These are phyloP conservation scores for Alternaria incomplexa DNA, from an alignment of 2,329 filamentous ascomycete species.

Conservation along the genomic window DNA sequence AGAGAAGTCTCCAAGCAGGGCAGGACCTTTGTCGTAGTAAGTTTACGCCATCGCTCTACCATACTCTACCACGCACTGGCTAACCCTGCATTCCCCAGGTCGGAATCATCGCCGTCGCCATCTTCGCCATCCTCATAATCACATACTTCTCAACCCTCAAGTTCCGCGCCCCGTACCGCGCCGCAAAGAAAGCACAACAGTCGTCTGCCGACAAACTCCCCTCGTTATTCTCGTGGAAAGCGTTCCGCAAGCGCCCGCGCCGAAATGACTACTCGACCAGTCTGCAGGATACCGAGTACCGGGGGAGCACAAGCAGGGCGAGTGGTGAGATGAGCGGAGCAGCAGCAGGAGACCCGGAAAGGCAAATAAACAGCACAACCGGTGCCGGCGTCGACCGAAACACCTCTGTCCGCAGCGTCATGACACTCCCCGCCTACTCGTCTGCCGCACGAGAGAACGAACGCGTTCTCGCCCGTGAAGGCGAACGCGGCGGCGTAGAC, in stretches of 20 bases:
- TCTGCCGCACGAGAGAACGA: constrained; percentile 75
- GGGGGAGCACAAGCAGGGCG: constrained; percentile 24
- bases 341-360: constrained; percentile 30
- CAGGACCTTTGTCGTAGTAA: constrained; percentile 39
- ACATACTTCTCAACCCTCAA: constrained; percentile 39
- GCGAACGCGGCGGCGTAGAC: constrained; percentile 90
- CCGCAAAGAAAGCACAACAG: constrained; percentile 15
- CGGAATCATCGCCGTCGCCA: constrained; percentile 32
- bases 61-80: neutral
- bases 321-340: constrained; percentile 41
- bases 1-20: constrained; percentile 25
- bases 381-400: constrained; percentile 72
- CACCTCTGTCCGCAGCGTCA: constrained; percentile 88
- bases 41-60: constrained; percentile 11
- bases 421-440: constrained; percentile 89
- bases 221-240: constrained; percentile 40
- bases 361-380: constrained; percentile 34
- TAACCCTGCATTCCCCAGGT: constrained; percentile 29
- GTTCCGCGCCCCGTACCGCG: constrained; percentile 24
- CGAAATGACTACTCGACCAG: constrained; percentile 42
- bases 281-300: constrained; percentile 42
- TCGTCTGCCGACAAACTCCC: constrained; percentile 35
- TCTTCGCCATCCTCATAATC: constrained; percentile 42
- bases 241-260: constrained; percentile 32
- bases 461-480: constrained; percentile 83